Evolutionary conservation across 352 stramenopile species (phyloP), one percentile per base, ranked within the genome.

Genomic region (Peronosclerospora sorghi): DNA sequence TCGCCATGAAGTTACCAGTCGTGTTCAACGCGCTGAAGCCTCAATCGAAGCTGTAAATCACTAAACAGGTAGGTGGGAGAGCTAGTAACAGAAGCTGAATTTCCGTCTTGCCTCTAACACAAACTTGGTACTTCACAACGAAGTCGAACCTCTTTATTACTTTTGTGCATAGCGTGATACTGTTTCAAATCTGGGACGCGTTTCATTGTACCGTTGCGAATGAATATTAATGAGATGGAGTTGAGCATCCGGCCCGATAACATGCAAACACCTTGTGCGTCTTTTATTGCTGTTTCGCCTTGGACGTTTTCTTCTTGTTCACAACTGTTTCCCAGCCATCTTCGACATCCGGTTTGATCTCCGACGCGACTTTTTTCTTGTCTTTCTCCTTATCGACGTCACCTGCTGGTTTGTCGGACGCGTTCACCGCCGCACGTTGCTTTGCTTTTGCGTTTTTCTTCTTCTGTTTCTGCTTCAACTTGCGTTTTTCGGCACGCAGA

Each of bases 1-100:
- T 97, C 26, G 90, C 90, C 20, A 96, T 96, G 83, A 97, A 97
- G 76, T 65, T 97, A n/a, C 88, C 76, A 8, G 60, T 94, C 30
- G 73, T 97, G 41, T 83, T 97, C 42, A 87, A 86, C 60, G 85
- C 86, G 20, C 83, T 95, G 32, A 87, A 91, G 63, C 75, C 72
- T 23, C 66, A 64, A 23, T 68, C 78, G 47, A 91, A 86, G 67
- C 52, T 89, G 54, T 89, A 67, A 21, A 26, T 26, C 21, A 6
- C 3, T 26, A 26, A 26, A 6, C 21, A 26, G 21, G 4, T 26
- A 3, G 21, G n/a, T n/a, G n/a, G n/a, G n/a, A n/a, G n/a, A n/a
- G n/a, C n/a, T n/a, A n/a, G n/a, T n/a, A n/a, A n/a, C n/a, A n/a
- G n/a, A n/a, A n/a, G n/a, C n/a, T n/a, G n/a, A n/a, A n/a, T n/a